Evolutionary conservation across 495 filamentous ascomycete genomes (phyloP).

Genomic region (Rhypophila decipiens): DNA sequence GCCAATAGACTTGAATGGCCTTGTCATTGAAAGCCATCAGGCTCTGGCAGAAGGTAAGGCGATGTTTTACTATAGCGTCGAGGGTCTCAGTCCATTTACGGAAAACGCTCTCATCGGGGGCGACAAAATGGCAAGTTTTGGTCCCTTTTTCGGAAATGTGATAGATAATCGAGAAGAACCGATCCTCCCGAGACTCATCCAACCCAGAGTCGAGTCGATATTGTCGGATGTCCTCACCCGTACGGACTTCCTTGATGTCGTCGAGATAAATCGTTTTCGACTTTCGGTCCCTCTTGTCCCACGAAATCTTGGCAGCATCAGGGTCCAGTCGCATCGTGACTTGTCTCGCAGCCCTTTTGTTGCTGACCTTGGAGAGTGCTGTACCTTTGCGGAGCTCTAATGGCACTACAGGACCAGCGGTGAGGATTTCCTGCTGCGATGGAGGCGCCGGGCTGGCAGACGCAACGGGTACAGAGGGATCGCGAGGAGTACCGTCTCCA

Average conservation of each 20-base stretch:
- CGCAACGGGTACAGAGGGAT: constrained; percentile 32
- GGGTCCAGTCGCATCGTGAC: constrained; percentile 73
- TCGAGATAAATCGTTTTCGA: constrained; percentile 87
- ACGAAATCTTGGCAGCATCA: constrained; percentile 75
- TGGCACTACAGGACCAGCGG: constrained; percentile 63
- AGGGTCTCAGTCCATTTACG: constrained; percentile 75
- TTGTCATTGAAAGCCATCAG: constrained; percentile 75
- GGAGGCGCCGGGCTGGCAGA: constrained; percentile 31
- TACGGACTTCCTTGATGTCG: constrained; percentile 84
- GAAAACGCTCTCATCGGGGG: constrained; percentile 60
- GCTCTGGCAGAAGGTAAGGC: constrained; percentile 82
- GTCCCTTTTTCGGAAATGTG: constrained; percentile 66
- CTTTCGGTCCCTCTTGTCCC: constrained; percentile 66
- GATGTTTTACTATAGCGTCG: constrained; percentile 70
- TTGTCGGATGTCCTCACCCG: constrained; percentile 77
- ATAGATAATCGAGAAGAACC: constrained; percentile 88
- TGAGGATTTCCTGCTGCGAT: constrained; percentile 11
- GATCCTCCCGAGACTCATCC: constrained; percentile 51
- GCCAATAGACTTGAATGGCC: constrained; percentile 75
- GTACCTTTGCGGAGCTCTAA: constrained; percentile 69
- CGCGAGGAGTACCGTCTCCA: constrained; percentile 23
- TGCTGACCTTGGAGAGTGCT: constrained; percentile 69
- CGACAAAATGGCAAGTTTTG: constrained; percentile 73
- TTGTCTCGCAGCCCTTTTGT: constrained; percentile 65
- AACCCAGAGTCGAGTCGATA: constrained; percentile 80